Conservation (phyloP, 164 flowering plant genomes). For the Vitis riparia region DNA sequence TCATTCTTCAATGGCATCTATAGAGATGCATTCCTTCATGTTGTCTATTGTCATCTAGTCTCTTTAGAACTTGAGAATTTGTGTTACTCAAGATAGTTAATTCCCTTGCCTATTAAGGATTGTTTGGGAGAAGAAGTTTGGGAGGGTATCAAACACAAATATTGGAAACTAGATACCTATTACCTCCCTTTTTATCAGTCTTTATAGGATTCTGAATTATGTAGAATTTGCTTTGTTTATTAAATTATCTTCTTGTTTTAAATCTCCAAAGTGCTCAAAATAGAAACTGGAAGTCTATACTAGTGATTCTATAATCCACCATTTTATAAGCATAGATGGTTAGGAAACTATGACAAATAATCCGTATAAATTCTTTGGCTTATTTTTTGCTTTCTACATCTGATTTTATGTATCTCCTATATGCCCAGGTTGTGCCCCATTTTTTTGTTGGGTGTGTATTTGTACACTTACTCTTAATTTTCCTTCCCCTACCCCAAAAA, state of each 20-base stretch:
- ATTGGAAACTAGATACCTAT: constrained; percentile 97
- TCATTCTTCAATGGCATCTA: constrained; percentile 96
- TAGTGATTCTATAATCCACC: not conserved
- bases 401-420: too few species aligned
- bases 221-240: constrained; percentile 1
- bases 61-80: constrained; percentile 79
- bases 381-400: too few species aligned
- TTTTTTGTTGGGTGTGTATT: too few species aligned
- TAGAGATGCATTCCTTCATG: constrained; percentile 95
- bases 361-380: too few species aligned
- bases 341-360: not conserved
- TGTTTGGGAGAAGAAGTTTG: constrained; percentile 82
- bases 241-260: not conserved
- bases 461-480: too few species aligned
- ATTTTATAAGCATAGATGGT: not conserved
- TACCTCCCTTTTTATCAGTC: constrained; percentile 91
- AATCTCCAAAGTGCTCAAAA: not conserved
- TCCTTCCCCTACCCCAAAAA: too few species aligned
- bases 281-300: not conserved
- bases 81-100: constrained; percentile 81
- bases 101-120: constrained; percentile 91
- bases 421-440: too few species aligned
- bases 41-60: constrained; percentile 89
- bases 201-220: constrained; percentile 61
- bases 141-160: constrained; percentile 95